Conservation (phyloP, 2,329 filamentous ascomycete species). For the Fusarium chaquense region DNA sequence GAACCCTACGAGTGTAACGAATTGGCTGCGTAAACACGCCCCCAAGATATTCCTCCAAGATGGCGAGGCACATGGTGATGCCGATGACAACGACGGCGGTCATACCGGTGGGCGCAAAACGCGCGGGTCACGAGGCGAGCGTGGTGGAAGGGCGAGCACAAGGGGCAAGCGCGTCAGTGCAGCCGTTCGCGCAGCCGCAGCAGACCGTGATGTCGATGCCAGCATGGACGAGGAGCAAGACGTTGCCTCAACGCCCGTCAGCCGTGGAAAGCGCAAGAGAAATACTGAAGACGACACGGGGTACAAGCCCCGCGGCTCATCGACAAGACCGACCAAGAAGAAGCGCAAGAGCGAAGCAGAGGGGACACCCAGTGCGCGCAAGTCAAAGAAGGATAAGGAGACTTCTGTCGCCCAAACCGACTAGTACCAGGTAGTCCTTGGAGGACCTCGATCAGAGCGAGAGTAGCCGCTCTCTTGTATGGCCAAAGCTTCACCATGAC, state of each 20-base stretch:
- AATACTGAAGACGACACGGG: constrained; percentile 69
- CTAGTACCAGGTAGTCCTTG: constrained; percentile 40
- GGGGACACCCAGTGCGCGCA: constrained; percentile 52
- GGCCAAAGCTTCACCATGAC: not conserved
- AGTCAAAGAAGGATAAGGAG: constrained; percentile 53
- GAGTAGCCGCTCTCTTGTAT: constrained; percentile 11
- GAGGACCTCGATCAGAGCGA: constrained; percentile 1
- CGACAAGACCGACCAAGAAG: constrained; percentile 66
- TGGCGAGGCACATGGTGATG: constrained; percentile 59
- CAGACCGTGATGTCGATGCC: constrained; percentile 50
- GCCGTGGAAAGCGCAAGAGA: constrained; percentile 63
- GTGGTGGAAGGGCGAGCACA: constrained; percentile 56
- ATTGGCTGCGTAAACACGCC: constrained; percentile 89
- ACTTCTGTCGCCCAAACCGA: constrained; percentile 46
- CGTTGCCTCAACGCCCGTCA: constrained; percentile 50
- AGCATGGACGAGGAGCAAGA: constrained; percentile 58
- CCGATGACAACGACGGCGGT: constrained; percentile 52
- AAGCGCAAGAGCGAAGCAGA: constrained; percentile 68
- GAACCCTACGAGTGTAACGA: constrained; percentile 94
- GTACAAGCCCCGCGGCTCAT: constrained; percentile 70
- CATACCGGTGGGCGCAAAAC: constrained; percentile 53
- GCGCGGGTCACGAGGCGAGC: constrained; percentile 50
- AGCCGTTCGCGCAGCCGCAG: constrained; percentile 41
- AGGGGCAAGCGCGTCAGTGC: constrained; percentile 53
- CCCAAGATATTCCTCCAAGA: constrained; percentile 88